A percentile compares a stretch with the other conserved stretches of the same genome.
Evolutionary conservation across 2,329 filamentous ascomycete species (phyloP).

Genomic region (Botryotinia convoluta): DNA sequence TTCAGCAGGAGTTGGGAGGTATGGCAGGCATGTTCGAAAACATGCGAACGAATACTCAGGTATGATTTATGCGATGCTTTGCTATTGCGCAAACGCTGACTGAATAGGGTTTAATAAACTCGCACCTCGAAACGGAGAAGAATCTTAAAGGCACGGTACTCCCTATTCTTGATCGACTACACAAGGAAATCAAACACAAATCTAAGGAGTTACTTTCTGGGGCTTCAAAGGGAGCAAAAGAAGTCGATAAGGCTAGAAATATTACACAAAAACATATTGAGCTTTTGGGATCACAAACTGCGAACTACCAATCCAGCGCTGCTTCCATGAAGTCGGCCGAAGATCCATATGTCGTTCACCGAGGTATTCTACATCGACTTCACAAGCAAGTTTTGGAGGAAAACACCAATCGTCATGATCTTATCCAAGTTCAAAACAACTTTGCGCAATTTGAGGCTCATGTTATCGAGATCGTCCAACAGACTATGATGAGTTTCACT

Average conservation of each 20-base stretch:
- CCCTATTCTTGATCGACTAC: slow-evolving; percentile 83
- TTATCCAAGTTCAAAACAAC: slow-evolving; percentile 86
- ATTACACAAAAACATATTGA: slow-evolving; percentile 95
- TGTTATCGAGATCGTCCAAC: slow-evolving; percentile 77
- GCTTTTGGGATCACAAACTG: slow-evolving; percentile 81
- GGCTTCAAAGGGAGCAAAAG: slow-evolving; percentile 80
- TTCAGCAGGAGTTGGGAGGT: slow-evolving; percentile 84
- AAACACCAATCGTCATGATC: slow-evolving; percentile 92
- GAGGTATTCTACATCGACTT: slow-evolving; percentile 78
- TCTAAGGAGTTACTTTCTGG: slow-evolving; percentile 82
- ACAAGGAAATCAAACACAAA: slow-evolving; percentile 97
- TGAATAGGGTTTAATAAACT: slow-evolving; percentile 73
- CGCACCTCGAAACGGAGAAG: slow-evolving; percentile 88
- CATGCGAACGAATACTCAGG: slow-evolving; percentile 83
- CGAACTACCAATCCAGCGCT: slow-evolving; percentile 72
- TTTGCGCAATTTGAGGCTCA: slow-evolving; percentile 87
- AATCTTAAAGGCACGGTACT: slow-evolving; percentile 82
- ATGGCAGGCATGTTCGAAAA: slow-evolving; percentile 91
- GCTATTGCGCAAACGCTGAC: slow-evolving; percentile 10
- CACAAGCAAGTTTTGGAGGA: slow-evolving; percentile 91
- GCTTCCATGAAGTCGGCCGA: slow-evolving; percentile 68
- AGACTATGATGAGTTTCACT: slow-evolving; percentile 78
- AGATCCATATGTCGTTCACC: slow-evolving; percentile 85
- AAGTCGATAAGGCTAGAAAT: slow-evolving; percentile 84
- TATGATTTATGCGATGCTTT: slow-evolving; percentile 37